A percentile compares a stretch with the other conserved stretches of the same genome.
These are phyloP conservation scores for Colletotrichum sp. DNA, from an alignment of 2,329 filamentous ascomycete genomes.

Conservation along the genomic window DNA sequence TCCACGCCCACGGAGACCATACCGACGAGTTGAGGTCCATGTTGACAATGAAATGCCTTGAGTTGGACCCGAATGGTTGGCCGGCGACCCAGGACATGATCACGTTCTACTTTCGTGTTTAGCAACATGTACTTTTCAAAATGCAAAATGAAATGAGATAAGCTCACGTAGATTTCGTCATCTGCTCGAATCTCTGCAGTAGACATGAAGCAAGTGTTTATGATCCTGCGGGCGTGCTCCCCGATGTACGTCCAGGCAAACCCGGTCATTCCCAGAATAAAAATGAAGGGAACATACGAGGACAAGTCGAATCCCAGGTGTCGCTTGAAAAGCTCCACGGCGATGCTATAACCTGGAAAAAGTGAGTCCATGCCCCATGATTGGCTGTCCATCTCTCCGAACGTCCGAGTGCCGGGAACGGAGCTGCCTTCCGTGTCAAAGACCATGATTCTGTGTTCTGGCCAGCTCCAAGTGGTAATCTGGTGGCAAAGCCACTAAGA, in stretches of 20 bases:
- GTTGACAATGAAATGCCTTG: background rate
- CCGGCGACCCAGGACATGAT: background rate
- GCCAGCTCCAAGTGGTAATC: background rate
- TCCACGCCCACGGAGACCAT: background rate
- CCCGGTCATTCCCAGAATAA: background rate
- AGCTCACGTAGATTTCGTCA: background rate
- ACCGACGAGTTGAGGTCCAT: background rate
- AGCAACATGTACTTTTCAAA: no score
- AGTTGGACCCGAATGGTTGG: background rate
- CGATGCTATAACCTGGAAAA: background rate
- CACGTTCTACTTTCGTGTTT: background rate
- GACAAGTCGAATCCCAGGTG: background rate
- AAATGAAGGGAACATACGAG: background rate
- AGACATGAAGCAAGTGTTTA: background rate
- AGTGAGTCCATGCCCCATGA: background rate
- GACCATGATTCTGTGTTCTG: no score
- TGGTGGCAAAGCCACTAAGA: background rate
- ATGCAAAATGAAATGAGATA: no score
- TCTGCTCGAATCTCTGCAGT: background rate
- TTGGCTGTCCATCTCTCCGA: background rate
- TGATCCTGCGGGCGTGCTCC: background rate
- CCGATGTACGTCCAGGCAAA: background rate
- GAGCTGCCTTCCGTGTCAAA: background rate
- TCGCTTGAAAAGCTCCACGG: background rate
- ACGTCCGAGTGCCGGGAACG: accelerated